A percentile compares a stretch with the other conserved stretches of the same genome.
Evolutionary conservation across 108 stramenopile genomes (phyloP).

Genomic region (Chaetoceros tenuissimus): DNA sequence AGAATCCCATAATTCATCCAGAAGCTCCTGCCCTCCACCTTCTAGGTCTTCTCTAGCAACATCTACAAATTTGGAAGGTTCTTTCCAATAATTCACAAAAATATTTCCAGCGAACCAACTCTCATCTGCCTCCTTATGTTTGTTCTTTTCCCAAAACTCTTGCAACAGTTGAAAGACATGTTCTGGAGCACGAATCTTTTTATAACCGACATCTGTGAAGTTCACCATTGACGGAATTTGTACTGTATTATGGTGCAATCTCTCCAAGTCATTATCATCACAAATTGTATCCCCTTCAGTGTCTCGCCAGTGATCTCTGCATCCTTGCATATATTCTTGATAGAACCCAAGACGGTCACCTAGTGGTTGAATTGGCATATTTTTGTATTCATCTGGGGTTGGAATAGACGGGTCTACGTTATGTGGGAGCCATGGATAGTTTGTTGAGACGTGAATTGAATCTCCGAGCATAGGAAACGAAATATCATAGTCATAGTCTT

Average conservation of each 20-base stretch:
- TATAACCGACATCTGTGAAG: conserved; percentile 58
- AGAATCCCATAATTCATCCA: conserved; percentile 44
- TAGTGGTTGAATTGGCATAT: conserved; percentile 31
- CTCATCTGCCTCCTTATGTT: conserved; percentile 4
- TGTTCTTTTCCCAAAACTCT: conserved; percentile 56
- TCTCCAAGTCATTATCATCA: neutral
- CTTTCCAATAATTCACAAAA: conserved; percentile 54
- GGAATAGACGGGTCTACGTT: conserved; percentile 24
- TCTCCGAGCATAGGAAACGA: conserved; percentile 32
- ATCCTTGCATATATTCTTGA: conserved; percentile 32
- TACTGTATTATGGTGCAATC: conserved; percentile 29
- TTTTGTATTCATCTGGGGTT: conserved; percentile 18
- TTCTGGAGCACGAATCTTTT: conserved; percentile 42
- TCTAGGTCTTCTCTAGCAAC: conserved; percentile 21
- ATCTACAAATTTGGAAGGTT: conserved; percentile 28
- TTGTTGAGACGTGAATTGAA: conserved; percentile 22
- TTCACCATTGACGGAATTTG: conserved; percentile 34
- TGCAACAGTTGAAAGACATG: conserved; percentile 30
- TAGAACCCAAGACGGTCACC: conserved; percentile 42
- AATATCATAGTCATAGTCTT: conserved; percentile 8
- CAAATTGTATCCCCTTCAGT: conserved; percentile 5
- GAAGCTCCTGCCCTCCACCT: conserved; percentile 33
- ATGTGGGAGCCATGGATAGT: conserved; percentile 47
- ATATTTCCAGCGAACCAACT: conserved; percentile 11
- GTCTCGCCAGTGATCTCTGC: conserved; percentile 16